phyloP scores from a whole-genome alignment of 148 eudicot genomes.

The Camellia japonica region DNA sequence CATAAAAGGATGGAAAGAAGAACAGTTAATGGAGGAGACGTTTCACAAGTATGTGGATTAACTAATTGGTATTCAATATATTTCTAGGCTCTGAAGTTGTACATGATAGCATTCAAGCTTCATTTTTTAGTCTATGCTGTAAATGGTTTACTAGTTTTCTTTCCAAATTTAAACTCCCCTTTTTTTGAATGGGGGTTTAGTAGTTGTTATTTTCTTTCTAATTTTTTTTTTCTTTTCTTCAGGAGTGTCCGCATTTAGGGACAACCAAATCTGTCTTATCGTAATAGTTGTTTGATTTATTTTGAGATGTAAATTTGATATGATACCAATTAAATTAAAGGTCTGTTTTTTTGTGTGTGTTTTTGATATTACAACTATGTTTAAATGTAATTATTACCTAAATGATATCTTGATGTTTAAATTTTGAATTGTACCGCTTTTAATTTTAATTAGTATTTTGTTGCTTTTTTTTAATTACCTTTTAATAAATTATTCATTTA shows the following conservation, averaged over 20 bases:
- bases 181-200: conserved; percentile 1
- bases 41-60: background rate
- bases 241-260: too few relatives aligned
- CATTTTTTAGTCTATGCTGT: background rate
- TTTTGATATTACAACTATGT: too few relatives aligned
- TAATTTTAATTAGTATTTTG: too few relatives aligned
- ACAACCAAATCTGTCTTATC: too few relatives aligned
- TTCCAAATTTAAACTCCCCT: background rate
- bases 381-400: too few relatives aligned
- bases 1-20: conserved; percentile 48
- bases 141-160: background rate
- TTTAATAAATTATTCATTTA: too few relatives aligned
- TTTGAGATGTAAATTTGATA: background rate
- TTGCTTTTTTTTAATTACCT: too few relatives aligned
- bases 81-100: background rate
- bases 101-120: background rate
- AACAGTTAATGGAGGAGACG: conserved; percentile 31
- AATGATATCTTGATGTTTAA: too few relatives aligned
- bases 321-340: too few relatives aligned
- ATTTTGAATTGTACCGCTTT: too few relatives aligned
- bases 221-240: background rate
- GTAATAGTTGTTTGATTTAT: background rate
- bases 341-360: too few relatives aligned
- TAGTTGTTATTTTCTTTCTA: background rate
- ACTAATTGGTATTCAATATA: background rate